Evolutionary conservation across 1,139 yeast genomes (phyloP).

Genomic region (Pneumocystis canis): DNA sequence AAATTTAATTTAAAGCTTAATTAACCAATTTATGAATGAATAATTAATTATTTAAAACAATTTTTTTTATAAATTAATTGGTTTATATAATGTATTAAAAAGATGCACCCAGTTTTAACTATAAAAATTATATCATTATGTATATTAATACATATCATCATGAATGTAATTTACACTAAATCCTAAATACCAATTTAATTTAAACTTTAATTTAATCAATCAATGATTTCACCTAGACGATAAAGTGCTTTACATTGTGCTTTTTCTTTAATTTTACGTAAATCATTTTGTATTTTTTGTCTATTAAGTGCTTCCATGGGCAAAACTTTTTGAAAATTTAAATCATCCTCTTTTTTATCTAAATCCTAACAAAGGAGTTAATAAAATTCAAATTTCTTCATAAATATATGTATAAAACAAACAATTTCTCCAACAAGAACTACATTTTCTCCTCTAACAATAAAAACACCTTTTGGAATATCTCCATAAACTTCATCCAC

Average conservation of each 20-base stretch:
- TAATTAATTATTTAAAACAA: no score
- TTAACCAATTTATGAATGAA: no score
- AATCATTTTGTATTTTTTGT: constrained; percentile 28
- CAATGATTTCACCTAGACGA: constrained; percentile 10
- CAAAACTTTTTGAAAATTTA: constrained; percentile 43
- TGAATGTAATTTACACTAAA: background rate
- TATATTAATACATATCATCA: background rate
- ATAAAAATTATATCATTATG: background rate
- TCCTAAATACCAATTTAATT: background rate
- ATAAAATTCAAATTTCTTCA: background rate
- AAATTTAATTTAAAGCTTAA: no score
- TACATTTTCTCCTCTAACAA: constrained; percentile 93
- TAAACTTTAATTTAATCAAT: background rate
- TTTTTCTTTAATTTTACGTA: constrained; percentile 32
- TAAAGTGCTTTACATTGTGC: constrained; percentile 36
- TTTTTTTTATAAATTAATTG: no score
- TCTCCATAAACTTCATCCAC: constrained; percentile 55
- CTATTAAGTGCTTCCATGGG: constrained; percentile 41
- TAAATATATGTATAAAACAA: no score
- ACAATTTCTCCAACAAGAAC: constrained; percentile 82
- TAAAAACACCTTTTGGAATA: constrained; percentile 58
- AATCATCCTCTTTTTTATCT: constrained; percentile 68
- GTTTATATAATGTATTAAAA: background rate
- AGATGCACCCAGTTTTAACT: background rate
- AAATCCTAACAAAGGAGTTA: constrained; percentile 36